Conservation (phyloP, 2,329 filamentous ascomycete genomes). For the Immersiporthe knoxdaviesiana region DNA sequence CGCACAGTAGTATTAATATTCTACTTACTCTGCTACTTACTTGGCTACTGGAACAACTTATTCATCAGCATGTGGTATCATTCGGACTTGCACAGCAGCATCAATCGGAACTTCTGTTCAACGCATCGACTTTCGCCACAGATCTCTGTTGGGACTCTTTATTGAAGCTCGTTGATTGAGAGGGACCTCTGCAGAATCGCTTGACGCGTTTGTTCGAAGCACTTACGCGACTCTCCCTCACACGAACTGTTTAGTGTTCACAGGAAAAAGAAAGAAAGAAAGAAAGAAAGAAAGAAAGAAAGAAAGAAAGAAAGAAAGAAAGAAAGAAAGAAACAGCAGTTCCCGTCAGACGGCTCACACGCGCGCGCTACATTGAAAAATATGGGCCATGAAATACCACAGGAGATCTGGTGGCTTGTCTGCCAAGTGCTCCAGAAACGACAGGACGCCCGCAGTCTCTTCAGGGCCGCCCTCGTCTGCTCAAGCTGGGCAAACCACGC, state of each 20-base stretch:
- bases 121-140: not conserved
- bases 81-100: not conserved
- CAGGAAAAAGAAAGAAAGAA: not conserved
- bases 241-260: not conserved
- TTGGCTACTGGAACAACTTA: not conserved
- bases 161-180: not conserved
- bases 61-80: not conserved
- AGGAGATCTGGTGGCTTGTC: constrained; percentile 64
- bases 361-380: not conserved
- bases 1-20: too few species aligned
- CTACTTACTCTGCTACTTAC: not conserved
- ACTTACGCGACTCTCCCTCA: not conserved
- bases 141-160: not conserved
- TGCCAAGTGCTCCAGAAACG: constrained; percentile 60
- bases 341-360: not conserved
- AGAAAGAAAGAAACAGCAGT: too few species aligned
- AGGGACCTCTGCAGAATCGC: not conserved
- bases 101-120: not conserved
- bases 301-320: not conserved
- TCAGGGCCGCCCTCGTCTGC: constrained; percentile 59
- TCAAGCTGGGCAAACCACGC: constrained; percentile 61
- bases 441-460: constrained; percentile 63
- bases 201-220: constrained; percentile 1
- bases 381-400: constrained; percentile 44
- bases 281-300: not conserved